Conservation (phyloP, 805 yeast species). For the Saccharomycopsis vini region DNA sequence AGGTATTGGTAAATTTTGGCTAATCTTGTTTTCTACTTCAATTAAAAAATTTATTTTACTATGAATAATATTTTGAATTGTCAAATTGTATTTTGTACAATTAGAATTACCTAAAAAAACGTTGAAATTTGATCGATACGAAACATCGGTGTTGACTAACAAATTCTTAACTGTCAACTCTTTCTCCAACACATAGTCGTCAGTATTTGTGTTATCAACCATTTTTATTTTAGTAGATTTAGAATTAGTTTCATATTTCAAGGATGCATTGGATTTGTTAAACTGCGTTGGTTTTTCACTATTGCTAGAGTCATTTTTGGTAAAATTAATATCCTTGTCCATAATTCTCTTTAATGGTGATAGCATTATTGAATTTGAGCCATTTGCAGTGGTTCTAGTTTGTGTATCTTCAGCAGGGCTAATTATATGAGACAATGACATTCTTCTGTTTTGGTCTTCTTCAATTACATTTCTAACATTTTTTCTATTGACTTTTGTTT, state of each 20-base stretch:
- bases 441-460: conserved; percentile 1
- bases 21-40: background rate
- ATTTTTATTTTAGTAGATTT: background rate
- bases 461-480: background rate
- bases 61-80: conserved; percentile 8
- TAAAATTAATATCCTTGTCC: too few species aligned
- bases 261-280: background rate
- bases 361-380: too few species aligned
- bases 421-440: conserved; percentile 8
- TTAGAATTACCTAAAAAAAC: conserved; percentile 8
- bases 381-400: background rate
- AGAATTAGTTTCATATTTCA: background rate
- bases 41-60: background rate
- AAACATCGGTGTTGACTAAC: conserved; percentile 8
- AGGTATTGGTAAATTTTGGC: background rate
- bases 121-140: conserved; percentile 4
- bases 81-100: conserved; percentile 11
- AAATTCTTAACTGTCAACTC: conserved; percentile 7
- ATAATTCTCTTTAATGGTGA: too few species aligned
- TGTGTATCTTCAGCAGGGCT: background rate
- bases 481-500: background rate
- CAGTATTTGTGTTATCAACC: background rate
- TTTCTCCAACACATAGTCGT: conserved; percentile 9
- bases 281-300: background rate
- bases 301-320: too few species aligned